Conservation (phyloP, 106 monocot genomes). For the Allium sativum region DNA sequence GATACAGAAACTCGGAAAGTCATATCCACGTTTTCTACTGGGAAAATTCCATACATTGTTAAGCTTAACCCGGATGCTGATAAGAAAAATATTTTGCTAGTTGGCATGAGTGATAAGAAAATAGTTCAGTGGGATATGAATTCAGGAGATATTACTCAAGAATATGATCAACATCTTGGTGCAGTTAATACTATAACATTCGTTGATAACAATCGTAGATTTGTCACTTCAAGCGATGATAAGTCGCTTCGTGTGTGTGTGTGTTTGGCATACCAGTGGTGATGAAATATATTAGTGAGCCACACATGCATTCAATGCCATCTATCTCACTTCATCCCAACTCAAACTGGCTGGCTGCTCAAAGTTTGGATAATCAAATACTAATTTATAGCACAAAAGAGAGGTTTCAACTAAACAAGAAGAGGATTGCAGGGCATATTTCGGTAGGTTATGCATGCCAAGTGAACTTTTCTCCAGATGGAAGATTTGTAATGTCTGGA, state of each 20-base stretch:
- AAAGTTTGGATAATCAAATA: slow-evolving; percentile 98
- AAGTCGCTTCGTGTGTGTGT: slow-evolving; percentile 96
- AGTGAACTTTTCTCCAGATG: slow-evolving; percentile 96
- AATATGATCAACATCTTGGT: slow-evolving; percentile 96
- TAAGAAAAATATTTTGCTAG: slow-evolving; percentile 87
- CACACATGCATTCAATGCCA: slow-evolving; percentile 99
- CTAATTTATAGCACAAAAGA: slow-evolving; percentile 96
- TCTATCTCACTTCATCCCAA: slow-evolving; percentile 90
- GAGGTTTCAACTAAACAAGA: slow-evolving; percentile 97
- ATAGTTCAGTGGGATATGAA: slow-evolving; percentile 99
- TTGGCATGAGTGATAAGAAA: slow-evolving; percentile 98
- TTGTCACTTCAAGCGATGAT: slow-evolving; percentile 97
- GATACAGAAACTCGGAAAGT: slow-evolving; percentile 97
- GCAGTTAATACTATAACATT: slow-evolving; percentile 98
- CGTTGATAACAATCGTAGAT: slow-evolving; percentile 93
- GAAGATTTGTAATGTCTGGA: slow-evolving; percentile 88
- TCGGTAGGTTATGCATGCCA: slow-evolving; percentile 94
- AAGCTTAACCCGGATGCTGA: slow-evolving; percentile 96
- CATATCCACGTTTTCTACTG: slow-evolving; percentile 93
- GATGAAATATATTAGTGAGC: slow-evolving; percentile 97
- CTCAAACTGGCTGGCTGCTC: slow-evolving; percentile 89
- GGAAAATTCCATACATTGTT: slow-evolving; percentile 88
- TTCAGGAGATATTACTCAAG: slow-evolving; percentile 79
- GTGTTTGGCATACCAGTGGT: slow-evolving; percentile 98
- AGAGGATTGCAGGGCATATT: slow-evolving; percentile 94